Base-by-base conservation (phyloP, 768 basidiomycete genomes). In the Phlebiopsis gigantea region DNA sequence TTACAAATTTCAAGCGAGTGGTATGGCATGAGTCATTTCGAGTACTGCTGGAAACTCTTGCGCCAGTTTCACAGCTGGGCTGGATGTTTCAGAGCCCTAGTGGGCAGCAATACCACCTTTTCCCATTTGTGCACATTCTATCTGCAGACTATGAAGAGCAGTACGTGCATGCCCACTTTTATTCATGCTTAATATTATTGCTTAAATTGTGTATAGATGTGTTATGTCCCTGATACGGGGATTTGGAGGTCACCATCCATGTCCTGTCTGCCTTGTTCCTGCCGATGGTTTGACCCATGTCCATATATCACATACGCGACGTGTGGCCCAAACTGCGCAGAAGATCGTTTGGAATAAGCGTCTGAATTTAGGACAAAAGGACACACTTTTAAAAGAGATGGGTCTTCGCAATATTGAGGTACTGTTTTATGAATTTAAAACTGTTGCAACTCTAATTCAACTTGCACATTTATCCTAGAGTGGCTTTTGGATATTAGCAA, bases 401-500 rank as follows among this genome's bases (percentile, higher is more conserved):
- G 62, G 71, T 17, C 42, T 70, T 12, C 51, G 55, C 2, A 57
- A 62, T 0, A 30, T 66, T 22, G 31, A 57, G 25, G 63, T 68
- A 51, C 25, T 57, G 12, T 59, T 42, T 43, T 14, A 48, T 14
- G 56, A n/a, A 21, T 3, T 42, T 56, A 17, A 14, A 17, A 43
- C 26, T 12, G 9, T 22, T 28, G 46, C 25, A 26, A 29, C 4
- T 48, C 9, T 12, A 7, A 55, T 4, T 57, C 14, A 34, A n/a
- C 31, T 34, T 6, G 31, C 17, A 14, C 12, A 2, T 19, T 46
- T 31, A 2, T 51, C 17, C 5, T 34, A 76, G 74, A 79, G 76
- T 65, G 67, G 71, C 3, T 79, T 79, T 56, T 78, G 75, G 75
- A 43, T 21, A 0, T 31, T 79, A 15, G 39, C 24, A 17, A 39